Evolutionary conservation across 1,139 yeast genomes (phyloP).

Genomic region (Scheffersomyces parashehatae): DNA sequence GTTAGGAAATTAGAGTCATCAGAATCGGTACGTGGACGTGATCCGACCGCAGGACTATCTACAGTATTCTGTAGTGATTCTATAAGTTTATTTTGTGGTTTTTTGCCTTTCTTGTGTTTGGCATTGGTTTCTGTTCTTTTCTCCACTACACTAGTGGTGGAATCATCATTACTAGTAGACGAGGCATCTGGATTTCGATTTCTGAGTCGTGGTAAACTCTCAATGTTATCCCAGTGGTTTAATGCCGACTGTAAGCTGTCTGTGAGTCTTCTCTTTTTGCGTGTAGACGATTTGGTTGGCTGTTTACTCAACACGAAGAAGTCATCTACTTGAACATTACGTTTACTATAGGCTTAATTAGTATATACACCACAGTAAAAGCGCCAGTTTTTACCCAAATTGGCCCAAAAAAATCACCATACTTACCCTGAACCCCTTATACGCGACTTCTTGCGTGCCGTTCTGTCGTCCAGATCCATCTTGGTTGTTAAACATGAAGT

Average conservation of each 20-base stretch:
- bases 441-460: conserved; percentile 25
- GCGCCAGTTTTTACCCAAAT: not conserved
- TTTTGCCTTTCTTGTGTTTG: not conserved
- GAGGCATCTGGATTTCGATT: not conserved
- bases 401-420: conserved; percentile 3
- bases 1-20: conserved; percentile 1
- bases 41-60: not conserved
- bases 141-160: no score
- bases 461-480: conserved; percentile 15
- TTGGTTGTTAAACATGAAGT: not conserved
- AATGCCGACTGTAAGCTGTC: conserved; percentile 26
- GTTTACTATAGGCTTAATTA: conserved; percentile 14
- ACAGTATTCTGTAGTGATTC: not conserved
- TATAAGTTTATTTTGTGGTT: not conserved
- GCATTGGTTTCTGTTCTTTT: not conserved
- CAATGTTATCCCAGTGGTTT: conserved; percentile 22
- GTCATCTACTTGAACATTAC: conserved; percentile 12
- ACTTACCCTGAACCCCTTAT: conserved; percentile 48
- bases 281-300: conserved; percentile 3
- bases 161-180: no score
- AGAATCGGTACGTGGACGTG: not conserved
- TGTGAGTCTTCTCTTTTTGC: not conserved
- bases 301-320: conserved; percentile 12
- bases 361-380: conserved; percentile 1
- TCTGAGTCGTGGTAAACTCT: conserved; percentile 24